Percentiles rank a stretch among this genome's conserved stretches.
These are phyloP conservation scores for Diutina rugosa DNA, from an alignment of 1,139 yeast species.

Conservation along the genomic window DNA sequence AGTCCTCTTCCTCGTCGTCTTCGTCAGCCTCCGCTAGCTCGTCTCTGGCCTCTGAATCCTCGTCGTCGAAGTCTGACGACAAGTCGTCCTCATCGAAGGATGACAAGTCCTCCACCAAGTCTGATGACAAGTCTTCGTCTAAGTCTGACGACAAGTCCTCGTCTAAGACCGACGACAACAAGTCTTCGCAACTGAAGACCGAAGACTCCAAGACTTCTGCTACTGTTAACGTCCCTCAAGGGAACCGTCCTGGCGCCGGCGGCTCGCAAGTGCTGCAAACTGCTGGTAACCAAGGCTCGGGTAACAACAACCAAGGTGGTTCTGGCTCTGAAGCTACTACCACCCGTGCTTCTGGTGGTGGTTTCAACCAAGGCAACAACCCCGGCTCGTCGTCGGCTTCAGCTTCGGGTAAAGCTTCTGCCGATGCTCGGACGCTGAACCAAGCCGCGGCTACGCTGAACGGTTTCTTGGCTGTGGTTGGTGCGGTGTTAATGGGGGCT, in stretches of 20 bases:
- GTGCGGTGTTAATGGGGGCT: neutral
- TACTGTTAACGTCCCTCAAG: neutral
- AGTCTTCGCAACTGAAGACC: neutral
- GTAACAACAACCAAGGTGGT: neutral
- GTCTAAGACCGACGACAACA: neutral
- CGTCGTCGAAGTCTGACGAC: too few species aligned
- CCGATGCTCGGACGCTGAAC: neutral
- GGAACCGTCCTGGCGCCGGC: conserved; percentile 1
- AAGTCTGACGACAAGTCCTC: neutral
- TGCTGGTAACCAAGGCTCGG: neutral
- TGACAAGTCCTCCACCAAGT: neutral
- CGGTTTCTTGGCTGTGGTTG: neutral
- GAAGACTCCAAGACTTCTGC: neutral
- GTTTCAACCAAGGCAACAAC: neutral
- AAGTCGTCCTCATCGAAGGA: neutral
- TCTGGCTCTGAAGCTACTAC: neutral
- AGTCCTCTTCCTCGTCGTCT: conserved; percentile 5
- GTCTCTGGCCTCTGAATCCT: neutral
- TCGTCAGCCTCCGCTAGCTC: neutral
- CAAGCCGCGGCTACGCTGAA: neutral
- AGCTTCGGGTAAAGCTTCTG: neutral
- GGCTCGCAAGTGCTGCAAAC: neutral
- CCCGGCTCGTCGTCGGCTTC: neutral
- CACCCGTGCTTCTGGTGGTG: neutral
- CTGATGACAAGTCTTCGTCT: neutral